Evolutionary conservation across 306 rosid genomes (phyloP).

Genomic region (Casuarina glauca): DNA sequence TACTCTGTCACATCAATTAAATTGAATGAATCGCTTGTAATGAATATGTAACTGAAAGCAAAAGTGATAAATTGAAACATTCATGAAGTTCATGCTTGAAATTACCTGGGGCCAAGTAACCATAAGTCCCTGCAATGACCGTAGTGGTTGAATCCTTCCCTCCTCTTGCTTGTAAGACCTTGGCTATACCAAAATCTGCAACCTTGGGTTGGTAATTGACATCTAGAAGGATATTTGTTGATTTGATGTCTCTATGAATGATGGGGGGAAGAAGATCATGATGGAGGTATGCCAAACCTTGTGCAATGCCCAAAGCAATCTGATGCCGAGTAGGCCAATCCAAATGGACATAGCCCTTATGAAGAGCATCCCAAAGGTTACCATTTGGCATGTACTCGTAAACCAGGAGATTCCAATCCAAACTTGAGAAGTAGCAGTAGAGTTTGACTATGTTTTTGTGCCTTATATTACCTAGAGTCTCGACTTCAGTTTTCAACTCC

Average conservation of each 20-base stretch:
- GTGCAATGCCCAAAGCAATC: conserved; percentile 81
- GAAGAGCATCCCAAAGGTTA: conserved; percentile 91
- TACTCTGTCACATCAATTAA: conserved; percentile 49
- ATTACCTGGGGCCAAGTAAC: conserved; percentile 93
- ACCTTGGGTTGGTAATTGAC: conserved; percentile 83
- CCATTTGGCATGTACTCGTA: conserved; percentile 96
- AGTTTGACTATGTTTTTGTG: conserved; percentile 92
- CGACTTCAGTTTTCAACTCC: conserved; percentile 84
- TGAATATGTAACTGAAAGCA: not conserved
- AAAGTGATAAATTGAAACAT: not conserved
- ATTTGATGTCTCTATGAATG: conserved; percentile 87
- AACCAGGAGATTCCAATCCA: conserved; percentile 71
- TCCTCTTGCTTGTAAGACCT: conserved; percentile 90
- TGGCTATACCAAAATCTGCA: conserved; percentile 96
- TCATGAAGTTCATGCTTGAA: not conserved
- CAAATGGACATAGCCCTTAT: conserved; percentile 64
- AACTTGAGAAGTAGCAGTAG: conserved; percentile 74
- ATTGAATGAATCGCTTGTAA: conserved; percentile 10
- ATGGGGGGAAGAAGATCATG: conserved; percentile 81
- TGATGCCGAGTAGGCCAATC: conserved; percentile 89
- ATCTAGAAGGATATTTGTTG: conserved; percentile 84
- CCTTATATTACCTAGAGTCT: conserved; percentile 82
- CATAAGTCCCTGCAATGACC: conserved; percentile 88
- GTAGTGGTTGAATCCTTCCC: conserved; percentile 88
- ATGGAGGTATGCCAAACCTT: conserved; percentile 93